Evolutionary conservation across 768 basidiomycete species (phyloP).

Genomic region (Suillus fuscotomentosus): DNA sequence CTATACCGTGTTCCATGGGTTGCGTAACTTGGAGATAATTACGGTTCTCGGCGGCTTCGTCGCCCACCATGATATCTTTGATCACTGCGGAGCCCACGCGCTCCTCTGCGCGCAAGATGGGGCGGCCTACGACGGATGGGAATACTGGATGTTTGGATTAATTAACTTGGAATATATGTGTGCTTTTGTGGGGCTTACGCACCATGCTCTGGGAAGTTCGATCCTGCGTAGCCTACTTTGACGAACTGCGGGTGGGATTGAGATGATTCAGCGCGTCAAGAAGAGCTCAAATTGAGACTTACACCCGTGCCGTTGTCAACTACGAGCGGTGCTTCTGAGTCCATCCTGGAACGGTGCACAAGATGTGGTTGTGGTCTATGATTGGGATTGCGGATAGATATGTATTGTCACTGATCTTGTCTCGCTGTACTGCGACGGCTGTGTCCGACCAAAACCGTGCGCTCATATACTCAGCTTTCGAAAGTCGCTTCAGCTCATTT

Average conservation of each 20-base stretch:
- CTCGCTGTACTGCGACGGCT: not conserved
- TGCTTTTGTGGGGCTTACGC: constrained; percentile 16
- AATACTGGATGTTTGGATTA: constrained; percentile 52
- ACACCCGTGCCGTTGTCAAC: constrained; percentile 91
- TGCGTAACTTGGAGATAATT: constrained; percentile 96
- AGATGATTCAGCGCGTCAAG: constrained; percentile 6
- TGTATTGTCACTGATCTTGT: constrained; percentile 5
- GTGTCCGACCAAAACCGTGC: not conserved
- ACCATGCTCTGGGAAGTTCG: constrained; percentile 96
- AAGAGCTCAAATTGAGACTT: constrained; percentile 28
- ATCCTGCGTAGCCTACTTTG: constrained; percentile 88
- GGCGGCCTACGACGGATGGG: constrained; percentile 94
- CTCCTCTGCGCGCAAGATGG: constrained; percentile 97
- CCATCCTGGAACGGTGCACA: constrained; percentile 18
- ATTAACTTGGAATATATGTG: not conserved
- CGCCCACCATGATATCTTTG: constrained; percentile 98
- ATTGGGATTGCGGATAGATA: constrained; percentile 1
- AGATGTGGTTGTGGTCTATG: not conserved
- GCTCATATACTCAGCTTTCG: not conserved
- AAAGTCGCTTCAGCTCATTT: not conserved
- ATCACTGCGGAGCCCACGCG: constrained; percentile 83
- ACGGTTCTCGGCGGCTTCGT: constrained; percentile 91
- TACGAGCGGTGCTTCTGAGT: constrained; percentile 53
- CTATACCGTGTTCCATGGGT: constrained; percentile 99
- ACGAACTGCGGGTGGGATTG: constrained; percentile 60